These are phyloP conservation scores for Brettanomyces bruxellensis DNA, from an alignment of 805 yeast species.

Conservation along the genomic window DNA sequence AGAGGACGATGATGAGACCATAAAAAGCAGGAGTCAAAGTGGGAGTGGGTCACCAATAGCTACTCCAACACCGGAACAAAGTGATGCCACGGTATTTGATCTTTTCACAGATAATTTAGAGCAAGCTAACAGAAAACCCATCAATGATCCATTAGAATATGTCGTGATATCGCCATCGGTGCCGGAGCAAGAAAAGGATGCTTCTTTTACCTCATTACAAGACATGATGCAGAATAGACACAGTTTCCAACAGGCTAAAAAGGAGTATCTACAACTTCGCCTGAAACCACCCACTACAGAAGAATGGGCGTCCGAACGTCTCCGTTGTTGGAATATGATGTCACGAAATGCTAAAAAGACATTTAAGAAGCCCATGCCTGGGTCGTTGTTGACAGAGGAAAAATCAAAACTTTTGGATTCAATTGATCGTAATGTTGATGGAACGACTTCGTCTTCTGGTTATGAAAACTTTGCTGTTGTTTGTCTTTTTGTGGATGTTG, in stretches of 20 bases:
- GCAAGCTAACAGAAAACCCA: neutral
- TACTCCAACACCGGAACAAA: neutral
- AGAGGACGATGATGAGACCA: conserved; percentile 1
- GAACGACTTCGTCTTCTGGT: conserved; percentile 44
- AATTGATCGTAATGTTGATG: conserved; percentile 77
- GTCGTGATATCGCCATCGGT: conserved; percentile 11
- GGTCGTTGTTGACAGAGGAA: conserved; percentile 45
- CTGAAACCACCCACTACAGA: conserved; percentile 36
- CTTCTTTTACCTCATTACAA: conserved; percentile 8
- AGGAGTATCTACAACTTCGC: neutral
- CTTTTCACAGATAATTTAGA: neutral
- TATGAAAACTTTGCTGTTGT: conserved; percentile 61
- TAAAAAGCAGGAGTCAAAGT: neutral
- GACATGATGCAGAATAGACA: conserved; percentile 5
- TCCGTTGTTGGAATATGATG: conserved; percentile 52
- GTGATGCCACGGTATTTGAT: neutral
- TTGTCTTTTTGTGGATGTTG: conserved; percentile 59
- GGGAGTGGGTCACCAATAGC: neutral
- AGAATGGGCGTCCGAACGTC: conserved; percentile 63
- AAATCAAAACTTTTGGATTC: conserved; percentile 55
- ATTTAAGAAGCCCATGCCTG: conserved; percentile 69
- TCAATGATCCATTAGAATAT: conserved; percentile 9
- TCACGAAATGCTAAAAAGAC: conserved; percentile 53
- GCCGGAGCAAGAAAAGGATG: conserved; percentile 4
- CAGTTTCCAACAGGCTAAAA: conserved; percentile 2